Evolutionary conservation across 768 basidiomycete genomes (phyloP), one percentile per base, ranked within the genome.

Genomic region (Coprinellus micaceus): DNA sequence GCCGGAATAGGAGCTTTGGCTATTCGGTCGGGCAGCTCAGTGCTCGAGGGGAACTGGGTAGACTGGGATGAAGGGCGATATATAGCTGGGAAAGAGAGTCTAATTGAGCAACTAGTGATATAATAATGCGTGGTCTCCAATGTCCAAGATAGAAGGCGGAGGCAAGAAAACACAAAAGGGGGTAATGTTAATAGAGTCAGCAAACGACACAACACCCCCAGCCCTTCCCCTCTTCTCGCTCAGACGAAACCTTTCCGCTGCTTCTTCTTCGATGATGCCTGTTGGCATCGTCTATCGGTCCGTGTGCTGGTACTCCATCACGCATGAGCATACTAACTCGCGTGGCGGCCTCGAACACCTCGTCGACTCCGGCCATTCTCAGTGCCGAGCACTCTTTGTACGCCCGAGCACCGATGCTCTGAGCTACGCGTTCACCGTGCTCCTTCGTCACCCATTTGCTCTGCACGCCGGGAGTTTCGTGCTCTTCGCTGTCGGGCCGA

Each of bases 301-400:
- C 70, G 65, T 78, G 72, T 26, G 76, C 72, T 7, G 83, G 82
- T 24, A 84, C 88, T 2, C 89, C 89, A 56, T 95, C 94, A 21
- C 94, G 80, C 81, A 96, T 94, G 56, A 98, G 74, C 91, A 98
- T 97, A 67, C 93, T 94, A 44, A 93, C 94, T 43, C 97, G 79
- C 11, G 97, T 98, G 29, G 97, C 97, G 0, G 91, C 89, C 75
- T 99, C 97, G 63, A 98, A 99, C 44, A 98, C 92, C 63, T 97
- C 92, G 70, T 98, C 97, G 13, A 96, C 94, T 53, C 94, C 94
- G 73, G 91, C 87, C 52, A 91, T 89, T 74, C 85, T 89, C 49
- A 95, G 77, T 26, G 94, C 89, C 10, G 90, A 92, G 64, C 94
- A 97, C 69, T 98, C 96, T 69, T 93, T 94, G 78, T 98, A 98